A percentile compares a stretch with the other conserved stretches of the same genome.
These are phyloP conservation scores for Albugo candida DNA, from an alignment of 352 stramenopile species.

Conservation along the genomic window DNA sequence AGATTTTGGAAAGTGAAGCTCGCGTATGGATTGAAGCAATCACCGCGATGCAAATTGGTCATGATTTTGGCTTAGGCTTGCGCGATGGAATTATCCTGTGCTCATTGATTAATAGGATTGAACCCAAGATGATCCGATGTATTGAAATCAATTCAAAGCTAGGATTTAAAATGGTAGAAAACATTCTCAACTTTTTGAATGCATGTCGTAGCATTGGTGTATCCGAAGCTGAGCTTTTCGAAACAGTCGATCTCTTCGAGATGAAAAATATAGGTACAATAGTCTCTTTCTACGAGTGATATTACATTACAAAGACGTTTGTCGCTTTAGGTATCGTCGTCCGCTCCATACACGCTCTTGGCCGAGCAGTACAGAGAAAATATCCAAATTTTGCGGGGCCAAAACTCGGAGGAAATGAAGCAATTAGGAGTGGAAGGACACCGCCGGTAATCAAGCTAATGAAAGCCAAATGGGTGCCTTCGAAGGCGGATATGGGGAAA, in stretches of 20 bases:
- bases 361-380: constrained; percentile 5
- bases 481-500: constrained; percentile 3
- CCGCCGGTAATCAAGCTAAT: constrained; percentile 5
- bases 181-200: constrained; percentile 70
- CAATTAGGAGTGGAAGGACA: neutral
- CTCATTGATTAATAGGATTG: constrained; percentile 62
- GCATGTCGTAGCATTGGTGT: constrained; percentile 71
- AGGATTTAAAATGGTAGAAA: constrained; percentile 88
- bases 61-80: constrained; percentile 64
- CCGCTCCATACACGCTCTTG: constrained; percentile 7
- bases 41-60: constrained; percentile 46
- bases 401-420: constrained; percentile 5
- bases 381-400: constrained; percentile 2
- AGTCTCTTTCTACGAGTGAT: neutral
- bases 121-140: constrained; percentile 35
- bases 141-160: constrained; percentile 73
- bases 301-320: too few relatives aligned
- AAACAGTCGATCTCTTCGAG: constrained; percentile 80
- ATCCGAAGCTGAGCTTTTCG: constrained; percentile 79
- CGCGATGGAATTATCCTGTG: constrained; percentile 74
- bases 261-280: constrained; percentile 54
- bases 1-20: constrained; percentile 44
- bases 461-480: constrained; percentile 3
- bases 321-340: constrained; percentile 1
- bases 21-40: constrained; percentile 73